A percentile compares a stretch with the other conserved stretches of the same genome.
phyloP scores from a whole-genome alignment of 176 grass and related monocot genomes.

The Aegilops longissima region DNA sequence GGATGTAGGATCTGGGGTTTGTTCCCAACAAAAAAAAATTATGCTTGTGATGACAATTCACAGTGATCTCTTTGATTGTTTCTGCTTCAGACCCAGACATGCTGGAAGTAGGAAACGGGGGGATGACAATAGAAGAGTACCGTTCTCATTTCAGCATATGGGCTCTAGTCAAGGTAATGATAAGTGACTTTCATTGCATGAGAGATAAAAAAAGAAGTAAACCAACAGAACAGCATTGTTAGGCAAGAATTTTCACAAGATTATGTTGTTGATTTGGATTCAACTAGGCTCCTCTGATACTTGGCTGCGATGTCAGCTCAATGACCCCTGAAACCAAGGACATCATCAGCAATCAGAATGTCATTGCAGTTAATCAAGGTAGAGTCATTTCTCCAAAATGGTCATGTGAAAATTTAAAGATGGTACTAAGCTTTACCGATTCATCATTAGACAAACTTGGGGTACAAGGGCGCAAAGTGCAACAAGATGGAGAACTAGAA shows the following conservation, averaged over 20 bases:
- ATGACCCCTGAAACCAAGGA: slow-evolving; percentile 45
- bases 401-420: neutral
- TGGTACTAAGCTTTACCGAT: neutral
- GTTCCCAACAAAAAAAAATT: neutral
- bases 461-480: slow-evolving; percentile 51
- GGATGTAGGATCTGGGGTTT: neutral
- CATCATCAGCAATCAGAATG: slow-evolving; percentile 64
- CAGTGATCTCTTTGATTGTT: slow-evolving; percentile 1
- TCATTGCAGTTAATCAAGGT: slow-evolving; percentile 90
- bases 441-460: slow-evolving; percentile 44
- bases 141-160: slow-evolving; percentile 58
- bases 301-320: slow-evolving; percentile 60
- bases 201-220: neutral
- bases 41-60: neutral
- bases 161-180: slow-evolving; percentile 50
- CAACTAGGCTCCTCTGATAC: slow-evolving; percentile 65
- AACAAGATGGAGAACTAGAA: slow-evolving; percentile 31
- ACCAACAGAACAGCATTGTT: neutral
- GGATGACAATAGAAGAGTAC: slow-evolving; percentile 48
- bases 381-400: neutral
- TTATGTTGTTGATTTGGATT: neutral
- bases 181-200: neutral
- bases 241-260: neutral
- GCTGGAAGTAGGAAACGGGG: slow-evolving; percentile 58
- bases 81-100: slow-evolving; percentile 40